Evolutionary conservation across 495 filamentous ascomycete species (phyloP), one percentile per base, ranked within the genome.

Genomic region (Aspergillus cavernicola): DNA sequence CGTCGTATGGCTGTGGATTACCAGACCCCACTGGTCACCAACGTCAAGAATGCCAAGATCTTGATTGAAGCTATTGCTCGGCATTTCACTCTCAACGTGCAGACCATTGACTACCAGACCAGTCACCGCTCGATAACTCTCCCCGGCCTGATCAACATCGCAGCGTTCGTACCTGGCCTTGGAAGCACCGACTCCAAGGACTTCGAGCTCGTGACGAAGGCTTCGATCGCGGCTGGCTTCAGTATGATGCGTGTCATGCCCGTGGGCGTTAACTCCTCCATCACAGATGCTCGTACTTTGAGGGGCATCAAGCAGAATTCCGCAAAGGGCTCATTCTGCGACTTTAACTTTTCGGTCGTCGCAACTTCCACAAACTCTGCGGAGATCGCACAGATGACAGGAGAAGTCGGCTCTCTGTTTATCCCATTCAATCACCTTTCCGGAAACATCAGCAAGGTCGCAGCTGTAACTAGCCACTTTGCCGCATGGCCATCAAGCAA

Each of bases 1-100:
- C 82, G 93, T 65, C 85, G 93, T 60, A 96, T 98, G 93, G 93
- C 93, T 23, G 93, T 98, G 18, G 93, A 98, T 70, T 98, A 97
- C 71, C 92, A 97, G 69, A 95, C 92, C 35, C 93, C 93, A 33
- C 72, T 98, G 59, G 91, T 98, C 24, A 98, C 93, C 41, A 98
- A 98, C 63, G 93, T 98, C 62, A 98, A 98, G 80, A 98, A 97
- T 61, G 93, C 93, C 35, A 98, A 98, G 78, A 87, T 98, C 49
- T 68, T 98, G 38, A 87, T 98, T 57, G 93, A 98, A 69, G 93
- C 93, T 13, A 86, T 98, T 56, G 84, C 91, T 48, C 83, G 93
- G 33, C 84, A 95, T 65, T 95, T 86, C 62, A 83, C 90, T 55
- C 75, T 98, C 32, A 80, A 90, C 32, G 82, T 97, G 55, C 79